Percentiles rank a stretch among this genome's conserved stretches.
Evolutionary conservation across 2,329 filamentous ascomycete species (phyloP).

Genomic region (Helotiales sp.): DNA sequence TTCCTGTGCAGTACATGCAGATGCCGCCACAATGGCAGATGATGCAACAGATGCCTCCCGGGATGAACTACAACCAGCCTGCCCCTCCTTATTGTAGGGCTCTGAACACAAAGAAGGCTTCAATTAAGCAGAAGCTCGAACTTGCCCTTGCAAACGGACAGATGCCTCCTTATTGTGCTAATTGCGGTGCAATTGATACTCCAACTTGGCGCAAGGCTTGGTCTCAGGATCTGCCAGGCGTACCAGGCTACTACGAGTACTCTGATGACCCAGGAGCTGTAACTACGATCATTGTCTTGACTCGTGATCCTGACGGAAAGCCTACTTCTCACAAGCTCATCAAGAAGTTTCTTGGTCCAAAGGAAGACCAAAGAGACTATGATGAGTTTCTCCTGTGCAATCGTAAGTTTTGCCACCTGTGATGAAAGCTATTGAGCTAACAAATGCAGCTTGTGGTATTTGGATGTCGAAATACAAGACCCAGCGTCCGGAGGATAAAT

Average conservation of each 20-base stretch:
- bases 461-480: constrained; percentile 89
- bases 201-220: constrained; percentile 95
- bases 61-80: not conserved
- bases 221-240: constrained; percentile 74
- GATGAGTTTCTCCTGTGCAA: constrained; percentile 84
- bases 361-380: constrained; percentile 71
- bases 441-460: constrained; percentile 76
- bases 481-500: constrained; percentile 83
- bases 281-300: constrained; percentile 73
- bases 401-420: constrained; percentile 57
- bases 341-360: constrained; percentile 71
- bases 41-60: not conserved
- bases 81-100: constrained; percentile 25
- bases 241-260: constrained; percentile 71
- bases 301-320: constrained; percentile 65
- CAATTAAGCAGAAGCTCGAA: constrained; percentile 58
- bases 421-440: constrained; percentile 22
- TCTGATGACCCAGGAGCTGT: constrained; percentile 75
- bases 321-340: constrained; percentile 73
- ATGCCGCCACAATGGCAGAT: not conserved
- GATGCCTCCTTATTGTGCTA: constrained; percentile 86
- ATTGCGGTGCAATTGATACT: constrained; percentile 94
- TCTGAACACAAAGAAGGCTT: constrained; percentile 37
- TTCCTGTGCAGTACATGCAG: constrained; percentile 18
- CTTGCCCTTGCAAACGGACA: constrained; percentile 75